Conservation (phyloP, 2,329 filamentous ascomycete genomes). For the Beauveria australis region DNA sequence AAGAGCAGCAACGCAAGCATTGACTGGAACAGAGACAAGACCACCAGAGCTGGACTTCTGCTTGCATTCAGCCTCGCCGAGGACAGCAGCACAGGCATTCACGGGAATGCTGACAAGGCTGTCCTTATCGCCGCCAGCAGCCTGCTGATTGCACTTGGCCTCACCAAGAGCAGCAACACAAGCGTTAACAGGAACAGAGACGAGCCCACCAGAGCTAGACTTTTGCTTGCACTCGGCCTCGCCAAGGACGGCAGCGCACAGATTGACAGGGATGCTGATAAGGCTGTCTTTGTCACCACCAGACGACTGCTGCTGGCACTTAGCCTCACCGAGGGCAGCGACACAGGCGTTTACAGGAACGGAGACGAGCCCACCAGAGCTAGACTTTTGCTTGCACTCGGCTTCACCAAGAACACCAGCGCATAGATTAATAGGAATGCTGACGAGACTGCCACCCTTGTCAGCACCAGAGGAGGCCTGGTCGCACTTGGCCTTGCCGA, state of each 20-base stretch:
- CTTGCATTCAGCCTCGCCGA: conserved; percentile 6
- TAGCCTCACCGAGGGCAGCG: background rate
- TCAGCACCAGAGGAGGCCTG: background rate
- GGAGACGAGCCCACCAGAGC: background rate
- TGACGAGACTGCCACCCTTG: background rate
- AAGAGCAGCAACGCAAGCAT: background rate
- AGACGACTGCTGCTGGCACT: background rate
- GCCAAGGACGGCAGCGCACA: background rate
- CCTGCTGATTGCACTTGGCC: background rate
- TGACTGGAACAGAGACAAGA: background rate
- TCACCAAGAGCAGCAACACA: background rate
- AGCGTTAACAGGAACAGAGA: background rate
- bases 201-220: too few species aligned
- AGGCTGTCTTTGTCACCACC: background rate
- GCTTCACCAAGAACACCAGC: background rate
- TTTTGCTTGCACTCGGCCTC: background rate
- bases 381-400: conserved; percentile 3
- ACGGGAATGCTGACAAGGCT: background rate
- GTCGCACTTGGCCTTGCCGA: background rate
- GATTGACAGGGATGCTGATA: background rate
- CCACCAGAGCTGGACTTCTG: background rate
- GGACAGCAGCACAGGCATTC: background rate
- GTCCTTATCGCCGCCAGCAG: background rate
- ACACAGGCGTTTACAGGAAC: conserved; percentile 2
- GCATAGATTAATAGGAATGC: conserved; percentile 5